These are phyloP conservation scores for Boletus nobilissimus DNA, from an alignment of 1,284 basidiomycete genomes.

Conservation along the genomic window DNA sequence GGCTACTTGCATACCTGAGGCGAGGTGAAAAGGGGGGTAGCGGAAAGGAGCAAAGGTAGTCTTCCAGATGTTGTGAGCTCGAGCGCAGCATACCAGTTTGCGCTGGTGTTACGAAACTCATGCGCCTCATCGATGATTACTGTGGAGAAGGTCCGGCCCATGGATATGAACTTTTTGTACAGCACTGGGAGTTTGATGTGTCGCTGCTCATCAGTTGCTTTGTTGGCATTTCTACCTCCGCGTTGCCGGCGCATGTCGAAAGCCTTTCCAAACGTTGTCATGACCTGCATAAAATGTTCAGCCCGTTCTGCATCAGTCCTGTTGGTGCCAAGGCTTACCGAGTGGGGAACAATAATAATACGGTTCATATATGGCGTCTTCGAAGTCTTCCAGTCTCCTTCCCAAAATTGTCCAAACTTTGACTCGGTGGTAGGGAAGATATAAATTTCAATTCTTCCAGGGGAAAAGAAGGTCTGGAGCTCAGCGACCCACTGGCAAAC, in stretches of 20 bases:
- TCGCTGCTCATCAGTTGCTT: conserved; percentile 16
- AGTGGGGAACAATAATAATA: conserved; percentile 26
- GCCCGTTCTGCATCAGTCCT: too few relatives aligned
- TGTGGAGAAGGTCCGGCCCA: neutral
- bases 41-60: neutral
- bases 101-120: too few relatives aligned
- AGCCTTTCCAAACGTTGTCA: conserved; percentile 23
- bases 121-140: conserved; percentile 14
- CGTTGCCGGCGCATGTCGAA: conserved; percentile 9
- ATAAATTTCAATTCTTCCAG: conserved; percentile 21
- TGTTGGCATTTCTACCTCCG: conserved; percentile 19
- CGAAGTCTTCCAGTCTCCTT: conserved; percentile 16
- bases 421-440: conserved; percentile 16
- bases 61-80: conserved; percentile 22
- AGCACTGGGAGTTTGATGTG: conserved; percentile 24
- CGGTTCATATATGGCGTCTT: conserved; percentile 18
- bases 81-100: too few relatives aligned
- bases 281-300: conserved; percentile 21
- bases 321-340: too few relatives aligned
- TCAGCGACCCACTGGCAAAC: conserved; percentile 18
- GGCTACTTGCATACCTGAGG: conserved; percentile 8
- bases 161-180: conserved; percentile 17
- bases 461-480: conserved; percentile 20
- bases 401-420: conserved; percentile 22
- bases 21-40: conserved; percentile 8